Conservation (phyloP, 192 early-diverging fungal genomes). For the Backusella westeae region DNA sequence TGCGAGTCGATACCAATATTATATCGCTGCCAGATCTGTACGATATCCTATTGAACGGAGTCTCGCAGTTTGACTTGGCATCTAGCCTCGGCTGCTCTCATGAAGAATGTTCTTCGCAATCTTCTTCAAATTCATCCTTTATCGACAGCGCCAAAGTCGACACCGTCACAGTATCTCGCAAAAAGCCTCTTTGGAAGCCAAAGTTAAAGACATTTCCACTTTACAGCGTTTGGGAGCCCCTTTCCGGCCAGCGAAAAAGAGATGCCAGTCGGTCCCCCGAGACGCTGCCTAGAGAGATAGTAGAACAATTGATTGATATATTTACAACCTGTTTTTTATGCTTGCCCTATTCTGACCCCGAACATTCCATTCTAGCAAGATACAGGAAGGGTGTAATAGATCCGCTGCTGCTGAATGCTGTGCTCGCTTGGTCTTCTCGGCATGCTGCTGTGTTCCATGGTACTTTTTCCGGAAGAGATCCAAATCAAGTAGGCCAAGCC, state of each 20-base stretch:
- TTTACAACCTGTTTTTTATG: constrained; percentile 33
- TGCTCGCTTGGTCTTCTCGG: constrained; percentile 34
- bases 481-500: constrained; percentile 32
- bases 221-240: constrained; percentile 34
- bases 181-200: constrained; percentile 3
- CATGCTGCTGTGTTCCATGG: constrained; percentile 39
- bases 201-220: constrained; percentile 22
- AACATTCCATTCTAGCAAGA: constrained; percentile 10
- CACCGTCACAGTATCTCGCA: background rate
- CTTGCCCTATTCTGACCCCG: constrained; percentile 20
- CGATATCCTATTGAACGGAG: constrained; percentile 23
- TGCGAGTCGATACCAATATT: constrained; percentile 32
- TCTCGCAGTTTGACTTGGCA: constrained; percentile 13
- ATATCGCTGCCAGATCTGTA: constrained; percentile 29
- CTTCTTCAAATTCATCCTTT: background rate
- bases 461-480: constrained; percentile 35
- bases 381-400: constrained; percentile 10
- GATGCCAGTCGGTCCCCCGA: constrained; percentile 2
- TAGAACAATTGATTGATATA: constrained; percentile 27
- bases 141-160: background rate
- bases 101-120: background rate
- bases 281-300: background rate
- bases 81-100: background rate
- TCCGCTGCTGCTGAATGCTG: constrained; percentile 29
- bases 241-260: background rate